These are phyloP conservation scores for Wolfiporia cocos DNA, from an alignment of 1,284 basidiomycete genomes.

Conservation along the genomic window DNA sequence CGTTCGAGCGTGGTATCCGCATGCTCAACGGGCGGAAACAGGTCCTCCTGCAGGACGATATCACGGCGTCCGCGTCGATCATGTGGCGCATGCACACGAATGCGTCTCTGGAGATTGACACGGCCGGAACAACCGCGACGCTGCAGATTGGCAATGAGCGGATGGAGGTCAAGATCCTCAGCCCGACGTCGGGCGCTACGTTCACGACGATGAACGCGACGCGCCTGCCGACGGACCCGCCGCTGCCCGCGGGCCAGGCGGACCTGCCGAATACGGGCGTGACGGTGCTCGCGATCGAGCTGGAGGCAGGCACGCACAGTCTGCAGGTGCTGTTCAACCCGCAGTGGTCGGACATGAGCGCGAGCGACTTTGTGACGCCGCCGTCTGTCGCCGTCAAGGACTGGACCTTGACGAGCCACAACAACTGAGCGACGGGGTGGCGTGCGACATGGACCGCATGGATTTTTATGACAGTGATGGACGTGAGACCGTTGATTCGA, in stretches of 20 bases:
- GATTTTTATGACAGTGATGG: slow-evolving; percentile 9
- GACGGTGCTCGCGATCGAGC: slow-evolving; percentile 71
- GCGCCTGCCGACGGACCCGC: slow-evolving; percentile 57
- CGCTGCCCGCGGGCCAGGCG: slow-evolving; percentile 43
- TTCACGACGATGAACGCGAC: slow-evolving; percentile 44
- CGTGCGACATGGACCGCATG: not conserved
- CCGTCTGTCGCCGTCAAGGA: slow-evolving; percentile 53
- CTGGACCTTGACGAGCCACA: slow-evolving; percentile 76
- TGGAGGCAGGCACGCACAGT: slow-evolving; percentile 67
- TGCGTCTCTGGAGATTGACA: slow-evolving; percentile 47
- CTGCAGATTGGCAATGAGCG: slow-evolving; percentile 56
- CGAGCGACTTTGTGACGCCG: slow-evolving; percentile 61
- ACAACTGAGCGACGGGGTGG: slow-evolving; percentile 24
- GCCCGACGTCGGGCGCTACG: slow-evolving; percentile 52
- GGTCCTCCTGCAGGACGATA: slow-evolving; percentile 89
- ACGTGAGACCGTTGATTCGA: no score
- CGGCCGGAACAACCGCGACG: slow-evolving; percentile 52
- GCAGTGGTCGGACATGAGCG: slow-evolving; percentile 64
- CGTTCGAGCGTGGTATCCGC: slow-evolving; percentile 84
- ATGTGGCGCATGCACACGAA: slow-evolving; percentile 98
- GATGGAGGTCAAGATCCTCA: slow-evolving; percentile 45
- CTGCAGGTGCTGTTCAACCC: slow-evolving; percentile 83
- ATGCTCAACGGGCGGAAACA: slow-evolving; percentile 84
- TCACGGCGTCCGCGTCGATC: slow-evolving; percentile 51
- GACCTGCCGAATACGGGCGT: slow-evolving; percentile 80